Percentiles rank a stretch among this genome's conserved stretches.
These are phyloP conservation scores for Monosporascus sp. DNA, from an alignment of 2,329 filamentous ascomycete species.

Conservation along the genomic window DNA sequence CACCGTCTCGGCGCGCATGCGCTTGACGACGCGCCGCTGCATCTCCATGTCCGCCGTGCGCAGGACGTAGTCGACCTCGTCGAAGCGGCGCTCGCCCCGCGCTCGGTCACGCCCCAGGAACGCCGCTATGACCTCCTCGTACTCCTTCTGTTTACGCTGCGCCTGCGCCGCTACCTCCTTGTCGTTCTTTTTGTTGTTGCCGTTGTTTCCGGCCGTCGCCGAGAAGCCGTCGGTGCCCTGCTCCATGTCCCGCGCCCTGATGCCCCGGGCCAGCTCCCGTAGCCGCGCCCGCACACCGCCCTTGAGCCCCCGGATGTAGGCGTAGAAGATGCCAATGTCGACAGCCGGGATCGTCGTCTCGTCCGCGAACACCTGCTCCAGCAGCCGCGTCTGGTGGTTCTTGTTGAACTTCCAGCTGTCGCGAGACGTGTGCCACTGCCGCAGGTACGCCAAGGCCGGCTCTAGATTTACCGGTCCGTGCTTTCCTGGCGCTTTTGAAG, in stretches of 20 bases:
- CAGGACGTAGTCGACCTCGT: constrained; percentile 47
- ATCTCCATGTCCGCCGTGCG: constrained; percentile 46
- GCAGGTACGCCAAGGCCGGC: constrained; percentile 70
- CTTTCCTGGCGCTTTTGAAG: constrained; percentile 12
- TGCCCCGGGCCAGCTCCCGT: constrained; percentile 57
- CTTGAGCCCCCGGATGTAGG: constrained; percentile 76
- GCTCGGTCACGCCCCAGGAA: constrained; percentile 33
- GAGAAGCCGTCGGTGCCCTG: constrained; percentile 44
- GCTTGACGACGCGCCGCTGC: constrained; percentile 52
- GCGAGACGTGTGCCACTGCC: constrained; percentile 66
- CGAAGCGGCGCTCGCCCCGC: constrained; percentile 43
- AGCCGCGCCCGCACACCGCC: constrained; percentile 68
- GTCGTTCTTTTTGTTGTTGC: not conserved
- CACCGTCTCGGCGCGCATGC: constrained; percentile 57
- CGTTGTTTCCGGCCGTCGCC: constrained; percentile 30
- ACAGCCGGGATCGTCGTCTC: constrained; percentile 63
- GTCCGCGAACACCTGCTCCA: constrained; percentile 75
- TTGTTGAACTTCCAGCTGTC: constrained; percentile 94
- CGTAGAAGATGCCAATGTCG: constrained; percentile 64
- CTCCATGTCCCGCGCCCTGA: constrained; percentile 53
- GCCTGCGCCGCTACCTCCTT: constrained; percentile 31
- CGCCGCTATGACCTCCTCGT: constrained; percentile 49
- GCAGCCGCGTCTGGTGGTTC: constrained; percentile 76
- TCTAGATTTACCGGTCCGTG: constrained; percentile 44
- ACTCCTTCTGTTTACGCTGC: constrained; percentile 47